phyloP scores from a whole-genome alignment of 73 alveolate genomes.

The Urostyla sp. region DNA sequence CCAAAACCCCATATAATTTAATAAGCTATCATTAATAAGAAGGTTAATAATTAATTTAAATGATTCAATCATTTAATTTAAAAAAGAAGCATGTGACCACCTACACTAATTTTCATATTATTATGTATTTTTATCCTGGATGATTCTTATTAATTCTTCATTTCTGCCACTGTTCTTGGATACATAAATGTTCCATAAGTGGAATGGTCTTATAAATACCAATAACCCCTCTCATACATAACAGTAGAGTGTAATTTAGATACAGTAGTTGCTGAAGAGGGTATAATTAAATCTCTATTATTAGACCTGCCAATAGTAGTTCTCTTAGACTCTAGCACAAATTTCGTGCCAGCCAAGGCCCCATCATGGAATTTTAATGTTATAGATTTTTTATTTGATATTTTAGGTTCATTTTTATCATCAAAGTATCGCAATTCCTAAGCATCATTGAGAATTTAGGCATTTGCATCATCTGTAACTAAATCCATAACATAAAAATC shows the following conservation, averaged over 20 bases:
- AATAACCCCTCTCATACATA: conserved; percentile 43
- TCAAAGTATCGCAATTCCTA: conserved; percentile 30
- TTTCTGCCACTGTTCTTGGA: conserved; percentile 47
- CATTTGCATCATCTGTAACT: conserved; percentile 38
- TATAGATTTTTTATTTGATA: conserved; percentile 18
- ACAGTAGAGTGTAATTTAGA: conserved; percentile 32
- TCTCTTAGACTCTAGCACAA: conserved; percentile 26
- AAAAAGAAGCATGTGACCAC: conserved; percentile 44
- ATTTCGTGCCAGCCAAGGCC: conserved; percentile 45
- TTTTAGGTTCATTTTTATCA: conserved; percentile 36
- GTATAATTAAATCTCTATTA: conserved; percentile 37
- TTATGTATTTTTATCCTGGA: conserved; percentile 35
- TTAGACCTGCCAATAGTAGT: conserved; percentile 36
- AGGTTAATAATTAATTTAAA: not conserved
- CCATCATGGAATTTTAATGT: conserved; percentile 55
- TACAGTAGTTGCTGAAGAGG: conserved; percentile 45
- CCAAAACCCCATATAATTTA: too few species aligned
- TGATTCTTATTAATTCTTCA: conserved; percentile 41
- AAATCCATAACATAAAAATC: conserved; percentile 52
- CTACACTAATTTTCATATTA: conserved; percentile 43
- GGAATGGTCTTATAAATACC: conserved; percentile 52
- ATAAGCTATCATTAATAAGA: too few species aligned
- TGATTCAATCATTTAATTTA: not conserved
- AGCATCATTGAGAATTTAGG: conserved; percentile 30
- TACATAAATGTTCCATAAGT: conserved; percentile 49